Evolutionary conservation across 2,329 filamentous ascomycete genomes (phyloP).

Genomic region (Juglanconis sp.): DNA sequence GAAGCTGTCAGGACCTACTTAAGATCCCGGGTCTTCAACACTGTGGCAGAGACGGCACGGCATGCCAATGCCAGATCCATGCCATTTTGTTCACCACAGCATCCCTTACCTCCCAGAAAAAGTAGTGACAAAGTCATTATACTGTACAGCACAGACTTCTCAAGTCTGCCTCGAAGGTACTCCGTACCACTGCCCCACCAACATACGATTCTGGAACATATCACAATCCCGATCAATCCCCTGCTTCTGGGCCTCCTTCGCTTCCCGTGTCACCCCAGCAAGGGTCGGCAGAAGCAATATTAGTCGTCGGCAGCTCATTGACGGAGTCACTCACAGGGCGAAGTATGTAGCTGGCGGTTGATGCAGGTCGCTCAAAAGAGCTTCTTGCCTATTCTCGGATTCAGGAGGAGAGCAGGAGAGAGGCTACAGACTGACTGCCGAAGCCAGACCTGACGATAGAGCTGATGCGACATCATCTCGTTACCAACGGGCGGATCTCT

Average conservation of each 20-base stretch:
- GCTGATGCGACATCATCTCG: no score
- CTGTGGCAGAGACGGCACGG: background rate
- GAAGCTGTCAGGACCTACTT: background rate
- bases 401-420: no score
- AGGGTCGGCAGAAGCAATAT: background rate
- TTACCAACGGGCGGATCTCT: no score
- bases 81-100: background rate
- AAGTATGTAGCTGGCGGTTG: background rate
- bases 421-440: no score
- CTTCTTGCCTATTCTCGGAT: background rate
- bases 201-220: background rate
- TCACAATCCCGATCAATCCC: background rate
- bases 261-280: background rate
- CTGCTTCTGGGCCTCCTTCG: background rate
- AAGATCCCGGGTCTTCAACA: background rate
- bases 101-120: background rate
- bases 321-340: background rate
- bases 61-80: background rate
- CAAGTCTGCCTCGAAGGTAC: no score
- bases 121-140: no score
- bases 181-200: background rate
- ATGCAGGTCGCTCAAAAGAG: background rate
- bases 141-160: no score
- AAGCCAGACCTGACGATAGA: no score
- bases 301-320: background rate